Evolutionary conservation across 139 green algal species (phyloP).

Genomic region (Micromonas commoda): DNA sequence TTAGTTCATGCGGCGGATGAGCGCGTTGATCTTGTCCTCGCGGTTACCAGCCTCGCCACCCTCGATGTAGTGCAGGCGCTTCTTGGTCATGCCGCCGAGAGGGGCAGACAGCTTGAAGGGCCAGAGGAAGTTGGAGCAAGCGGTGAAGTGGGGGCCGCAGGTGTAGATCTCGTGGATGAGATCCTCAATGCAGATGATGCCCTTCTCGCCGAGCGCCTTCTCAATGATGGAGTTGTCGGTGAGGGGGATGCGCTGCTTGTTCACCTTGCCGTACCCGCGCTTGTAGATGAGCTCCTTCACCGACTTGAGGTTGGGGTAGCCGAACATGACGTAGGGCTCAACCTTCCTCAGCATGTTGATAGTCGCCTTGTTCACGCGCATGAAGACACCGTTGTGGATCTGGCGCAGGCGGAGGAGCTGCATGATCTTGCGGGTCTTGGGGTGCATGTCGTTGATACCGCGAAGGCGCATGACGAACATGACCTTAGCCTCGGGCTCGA

Average conservation of each 20-base stretch:
- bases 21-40: constrained; percentile 92
- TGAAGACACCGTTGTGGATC: constrained; percentile 98
- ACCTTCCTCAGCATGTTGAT: constrained; percentile 91
- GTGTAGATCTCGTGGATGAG: constrained; percentile 97
- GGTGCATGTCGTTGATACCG: constrained; percentile 90
- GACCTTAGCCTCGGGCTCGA: constrained; percentile 88
- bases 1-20: constrained; percentile 93
- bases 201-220: constrained; percentile 54
- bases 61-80: constrained; percentile 97
- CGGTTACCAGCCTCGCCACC: constrained; percentile 93
- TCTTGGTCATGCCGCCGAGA: constrained; percentile 81
- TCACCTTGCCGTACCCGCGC: constrained; percentile 94
- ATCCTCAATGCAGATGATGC: constrained; percentile 99
- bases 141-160: constrained; percentile 90
- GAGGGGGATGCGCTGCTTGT: constrained; percentile 83
- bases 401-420: constrained; percentile 94
- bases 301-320: constrained; percentile 97
- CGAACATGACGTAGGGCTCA: constrained; percentile 94
- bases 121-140: constrained; percentile 97
- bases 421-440: constrained; percentile 96
- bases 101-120: constrained; percentile 89
- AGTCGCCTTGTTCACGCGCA: constrained; percentile 97
- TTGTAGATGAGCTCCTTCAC: constrained; percentile 99
- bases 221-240: constrained; percentile 97
- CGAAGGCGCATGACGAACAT: constrained; percentile 94